Base-by-base conservation (phyloP, 164 flowering plant genomes). In the Vitis riparia region DNA sequence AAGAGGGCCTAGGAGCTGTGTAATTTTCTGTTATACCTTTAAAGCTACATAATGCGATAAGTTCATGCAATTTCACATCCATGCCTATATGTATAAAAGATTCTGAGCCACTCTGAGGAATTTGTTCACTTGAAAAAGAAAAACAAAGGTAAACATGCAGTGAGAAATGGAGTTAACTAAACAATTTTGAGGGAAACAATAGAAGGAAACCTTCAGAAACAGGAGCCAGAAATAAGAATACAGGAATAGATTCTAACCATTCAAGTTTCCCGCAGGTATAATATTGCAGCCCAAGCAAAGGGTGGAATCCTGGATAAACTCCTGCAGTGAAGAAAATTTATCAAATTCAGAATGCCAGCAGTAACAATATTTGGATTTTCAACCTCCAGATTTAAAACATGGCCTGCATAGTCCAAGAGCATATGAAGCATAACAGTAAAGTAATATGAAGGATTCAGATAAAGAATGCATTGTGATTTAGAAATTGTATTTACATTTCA, bases 191-290 rank as follows among this genome's bases (percentile, higher is more conserved):
- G 62, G 23, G 15, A 32, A 57, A 11, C 23, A 17, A 17, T 57
- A 6, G 9, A 19, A 17, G 11, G 11, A 19, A 65, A 66, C 1
- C 12, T 7, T 44, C 9, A 49, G 29, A n/a, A 58, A 30, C 4
- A 13, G 59, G 16, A 15, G 16, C 30, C 23, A 27, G 32, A 37
- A 66, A 59, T 32, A 44, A 9, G 64, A 68, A 27, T 51, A 1
- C 13, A 27, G 14, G 27, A 30, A 23, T 9, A 51, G 48, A 67
- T 55, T 61, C 86, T 73, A 51, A 95, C 99, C 99, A 95, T 82
- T 93, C 94, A 48, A 95, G 92, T 74, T 93, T 95, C 64, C 99
- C 99, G 70, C 94, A 83, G 1, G 90, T 84, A 75, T 93, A 93
- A 72, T 89, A 88, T 67, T 95, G 99, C 78, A 95, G 77, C 66